These are phyloP conservation scores for Beauveria asiatica DNA, from an alignment of 2,329 filamentous ascomycete genomes.

Conservation along the genomic window DNA sequence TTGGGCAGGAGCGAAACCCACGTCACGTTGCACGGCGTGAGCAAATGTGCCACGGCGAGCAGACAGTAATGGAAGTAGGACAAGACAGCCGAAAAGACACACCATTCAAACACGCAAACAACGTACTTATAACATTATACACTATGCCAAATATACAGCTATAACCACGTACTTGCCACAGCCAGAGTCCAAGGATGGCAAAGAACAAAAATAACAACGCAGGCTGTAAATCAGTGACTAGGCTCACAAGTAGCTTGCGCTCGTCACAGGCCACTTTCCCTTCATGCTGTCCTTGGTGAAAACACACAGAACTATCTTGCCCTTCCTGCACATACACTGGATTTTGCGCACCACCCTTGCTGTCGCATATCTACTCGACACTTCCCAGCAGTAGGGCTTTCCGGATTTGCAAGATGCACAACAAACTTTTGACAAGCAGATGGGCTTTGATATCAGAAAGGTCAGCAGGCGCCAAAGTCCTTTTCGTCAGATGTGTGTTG, in stretches of 20 bases:
- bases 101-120: background rate
- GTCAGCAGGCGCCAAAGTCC: background rate
- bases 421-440: background rate
- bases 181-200: background rate
- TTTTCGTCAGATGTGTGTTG: background rate
- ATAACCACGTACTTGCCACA: slow-evolving; percentile 13
- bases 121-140: slow-evolving; percentile 23
- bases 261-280: background rate
- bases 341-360: background rate
- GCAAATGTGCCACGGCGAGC: no score
- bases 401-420: background rate
- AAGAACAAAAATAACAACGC: background rate
- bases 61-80: background rate
- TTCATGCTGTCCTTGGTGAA: background rate
- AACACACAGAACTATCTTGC: background rate
- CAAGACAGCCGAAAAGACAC: background rate
- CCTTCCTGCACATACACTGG: background rate
- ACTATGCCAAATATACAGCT: slow-evolving; percentile 28
- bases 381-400: background rate
- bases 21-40: no score
- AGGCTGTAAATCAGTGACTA: background rate
- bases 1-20: background rate
- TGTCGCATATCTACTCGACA: background rate
- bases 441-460: background rate
- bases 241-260: background rate